Evolutionary conservation across 257 asterid species (phyloP).

Genomic region (Oldenlandia corymbosa): DNA sequence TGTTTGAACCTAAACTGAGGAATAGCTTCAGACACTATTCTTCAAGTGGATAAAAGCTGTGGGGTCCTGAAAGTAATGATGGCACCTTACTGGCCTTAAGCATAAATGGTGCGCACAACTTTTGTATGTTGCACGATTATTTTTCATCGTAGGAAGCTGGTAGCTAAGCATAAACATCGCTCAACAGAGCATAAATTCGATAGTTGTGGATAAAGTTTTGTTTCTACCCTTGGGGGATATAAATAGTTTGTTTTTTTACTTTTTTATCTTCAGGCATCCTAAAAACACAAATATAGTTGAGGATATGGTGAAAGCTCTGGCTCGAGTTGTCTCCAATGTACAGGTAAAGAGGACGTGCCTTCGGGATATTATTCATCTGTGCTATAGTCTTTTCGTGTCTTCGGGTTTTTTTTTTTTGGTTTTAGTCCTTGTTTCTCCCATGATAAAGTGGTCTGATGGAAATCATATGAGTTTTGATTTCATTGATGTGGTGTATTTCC

Average conservation of each 20-base stretch:
- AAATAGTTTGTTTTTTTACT: no score
- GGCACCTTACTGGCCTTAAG: neutral
- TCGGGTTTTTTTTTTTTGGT: no score
- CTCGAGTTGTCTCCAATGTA: constrained; percentile 83
- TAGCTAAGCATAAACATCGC: neutral
- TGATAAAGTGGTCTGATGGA: neutral
- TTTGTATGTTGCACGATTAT: neutral
- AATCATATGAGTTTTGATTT: neutral
- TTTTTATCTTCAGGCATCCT: constrained; percentile 87
- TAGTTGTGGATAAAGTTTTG: no score
- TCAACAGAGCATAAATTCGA: no score
- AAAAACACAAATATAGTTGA: constrained; percentile 89
- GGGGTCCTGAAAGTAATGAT: neutral
- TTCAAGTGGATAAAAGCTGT: neutral
- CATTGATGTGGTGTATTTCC: neutral
- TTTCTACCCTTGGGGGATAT: no score
- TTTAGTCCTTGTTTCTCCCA: neutral
- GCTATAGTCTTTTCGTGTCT: neutral
- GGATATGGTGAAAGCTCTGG: constrained; percentile 91
- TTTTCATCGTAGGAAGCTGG: neutral
- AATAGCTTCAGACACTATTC: neutral
- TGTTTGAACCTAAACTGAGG: neutral
- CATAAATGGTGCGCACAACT: neutral
- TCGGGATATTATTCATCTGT: neutral
- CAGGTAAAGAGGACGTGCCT: constrained; percentile 50